Base-by-base conservation (phyloP, 371 early-diverging fungal species). In the Rhizomucor miehei region DNA sequence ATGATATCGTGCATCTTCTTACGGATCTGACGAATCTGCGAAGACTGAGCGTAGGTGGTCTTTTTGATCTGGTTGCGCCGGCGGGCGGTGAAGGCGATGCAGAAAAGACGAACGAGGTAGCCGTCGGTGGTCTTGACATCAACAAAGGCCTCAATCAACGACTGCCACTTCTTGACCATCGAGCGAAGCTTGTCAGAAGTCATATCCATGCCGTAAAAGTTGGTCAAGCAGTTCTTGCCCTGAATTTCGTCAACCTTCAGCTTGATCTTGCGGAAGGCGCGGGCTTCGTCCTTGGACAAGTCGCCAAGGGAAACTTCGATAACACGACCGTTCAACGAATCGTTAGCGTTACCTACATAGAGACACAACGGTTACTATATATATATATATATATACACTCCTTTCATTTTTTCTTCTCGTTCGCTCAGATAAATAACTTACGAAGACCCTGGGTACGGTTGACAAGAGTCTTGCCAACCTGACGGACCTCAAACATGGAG, bases 61-160 rank as follows among this genome's bases (percentile, higher is more conserved):
- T 98, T 98, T 85, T 90, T 89, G 79, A 93, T 81, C 86, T 97
- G 98, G 87, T 90, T 89, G 58, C 84, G 86, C 68, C 93, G 89
- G 71, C 95, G 90, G 84, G 92, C 88, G 83, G 99, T 99, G 92
- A 99, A 98, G 62, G 92, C 97, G 73, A 98, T 93, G 69, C 89
- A 84, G 76, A 99, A 99, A 63, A 99, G 81, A 75, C 99, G 96
- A 73, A 99, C 84, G 62, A 95, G 85, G 90, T 98, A 98, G 63
- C 99, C 99, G 84, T 99, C 99, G 69, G 96, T 96, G 78, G 99
- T 99, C 89, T 96, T 98, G 85, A 99, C 92, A 78, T 99, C 99
- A 48, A 94, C 88, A 80, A 91, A 87, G 60, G 98, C 98, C 84
- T 99, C 99, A 58, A 99, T 96, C 57, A 99, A 44, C 45, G 51